These are phyloP conservation scores for Trichoderma pleuroti DNA, from an alignment of 2,329 filamentous ascomycete genomes.

Conservation along the genomic window DNA sequence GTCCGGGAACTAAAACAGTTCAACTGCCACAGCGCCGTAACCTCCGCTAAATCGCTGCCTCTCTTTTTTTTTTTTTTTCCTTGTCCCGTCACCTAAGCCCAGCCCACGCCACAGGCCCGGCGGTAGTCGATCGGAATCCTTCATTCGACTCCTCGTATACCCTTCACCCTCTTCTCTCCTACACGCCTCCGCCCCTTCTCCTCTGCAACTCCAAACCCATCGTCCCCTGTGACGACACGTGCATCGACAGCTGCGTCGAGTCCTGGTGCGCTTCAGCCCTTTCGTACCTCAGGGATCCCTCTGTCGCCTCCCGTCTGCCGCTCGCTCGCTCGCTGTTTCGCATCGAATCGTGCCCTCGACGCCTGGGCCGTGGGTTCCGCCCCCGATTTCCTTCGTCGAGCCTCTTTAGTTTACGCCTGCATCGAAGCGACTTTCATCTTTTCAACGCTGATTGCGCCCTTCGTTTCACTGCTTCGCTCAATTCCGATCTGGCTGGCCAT, in stretches of 20 bases:
- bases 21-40: constrained; percentile 16
- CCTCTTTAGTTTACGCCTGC: neutral
- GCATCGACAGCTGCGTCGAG: constrained; percentile 11
- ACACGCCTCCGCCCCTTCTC: neutral
- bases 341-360: constrained; percentile 11
- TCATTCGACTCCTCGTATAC: neutral
- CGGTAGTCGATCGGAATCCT: neutral
- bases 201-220: neutral
- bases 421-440: neutral
- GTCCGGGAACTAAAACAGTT: constrained; percentile 22
- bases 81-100: neutral
- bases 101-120: constrained; percentile 1
- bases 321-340: constrained; percentile 7
- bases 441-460: neutral
- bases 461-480: neutral
- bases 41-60: constrained; percentile 15
- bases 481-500: constrained; percentile 35
- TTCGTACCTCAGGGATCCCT: neutral
- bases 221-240: constrained; percentile 13
- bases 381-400: constrained; percentile 2
- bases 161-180: constrained; percentile 3
- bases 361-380: constrained; percentile 5
- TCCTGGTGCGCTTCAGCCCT: constrained; percentile 2
- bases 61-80: neutral
- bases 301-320: neutral